A percentile compares a stretch with the other conserved stretches of the same genome.
phyloP scores from a whole-genome alignment of 345 rosid species.

The Eucalyptus cloeziana region DNA sequence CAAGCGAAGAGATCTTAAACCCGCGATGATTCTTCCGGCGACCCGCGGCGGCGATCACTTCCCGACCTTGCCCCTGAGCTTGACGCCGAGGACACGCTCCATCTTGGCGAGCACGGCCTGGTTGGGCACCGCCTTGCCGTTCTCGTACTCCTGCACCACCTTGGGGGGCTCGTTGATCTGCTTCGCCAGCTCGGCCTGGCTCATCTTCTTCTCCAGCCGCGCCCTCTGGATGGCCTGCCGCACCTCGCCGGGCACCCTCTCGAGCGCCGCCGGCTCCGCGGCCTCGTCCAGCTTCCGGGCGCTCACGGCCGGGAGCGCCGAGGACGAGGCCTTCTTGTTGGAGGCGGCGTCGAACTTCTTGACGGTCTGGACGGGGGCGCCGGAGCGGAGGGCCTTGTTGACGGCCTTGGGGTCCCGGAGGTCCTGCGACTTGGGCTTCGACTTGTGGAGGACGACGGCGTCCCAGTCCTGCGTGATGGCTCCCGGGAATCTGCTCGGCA shows the following conservation, averaged over 20 bases:
- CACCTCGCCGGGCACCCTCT: slow-evolving; percentile 42
- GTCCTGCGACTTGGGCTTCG: slow-evolving; percentile 41
- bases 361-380: slow-evolving; percentile 45
- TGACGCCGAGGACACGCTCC: slow-evolving; percentile 74
- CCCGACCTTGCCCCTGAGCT: slow-evolving; percentile 51
- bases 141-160: slow-evolving; percentile 86
- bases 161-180: slow-evolving; percentile 60
- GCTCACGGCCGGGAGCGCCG: slow-evolving; percentile 23
- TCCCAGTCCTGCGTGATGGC: slow-evolving; percentile 74
- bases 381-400: slow-evolving; percentile 56
- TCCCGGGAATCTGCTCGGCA: slow-evolving; percentile 67
- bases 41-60: not conserved
- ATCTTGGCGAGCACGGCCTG: slow-evolving; percentile 65
- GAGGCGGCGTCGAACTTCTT: slow-evolving; percentile 61
- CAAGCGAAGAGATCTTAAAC: not conserved
- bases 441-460: slow-evolving; percentile 61
- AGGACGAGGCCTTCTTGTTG: slow-evolving; percentile 43
- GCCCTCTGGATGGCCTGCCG: slow-evolving; percentile 62
- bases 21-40: not conserved
- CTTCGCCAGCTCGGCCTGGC: slow-evolving; percentile 70
- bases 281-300: slow-evolving; percentile 57
- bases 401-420: slow-evolving; percentile 63
- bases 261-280: slow-evolving; percentile 54
- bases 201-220: slow-evolving; percentile 70
- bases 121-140: slow-evolving; percentile 76